Conservation (phyloP, 2,329 filamentous ascomycete genomes). For the Colletotrichum caudatum region DNA sequence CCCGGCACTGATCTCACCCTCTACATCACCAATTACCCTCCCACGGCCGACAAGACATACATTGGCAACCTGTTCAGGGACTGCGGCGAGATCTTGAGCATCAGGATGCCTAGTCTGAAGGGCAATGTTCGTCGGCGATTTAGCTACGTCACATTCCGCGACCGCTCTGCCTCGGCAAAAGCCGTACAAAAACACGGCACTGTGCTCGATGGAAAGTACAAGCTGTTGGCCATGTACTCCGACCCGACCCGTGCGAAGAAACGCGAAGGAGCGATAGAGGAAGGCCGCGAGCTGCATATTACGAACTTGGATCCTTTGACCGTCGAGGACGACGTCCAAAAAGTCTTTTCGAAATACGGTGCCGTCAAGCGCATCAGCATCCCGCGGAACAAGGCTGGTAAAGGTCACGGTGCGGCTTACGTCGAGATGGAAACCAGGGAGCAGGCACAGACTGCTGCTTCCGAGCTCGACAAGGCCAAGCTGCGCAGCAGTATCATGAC, state of each 20-base stretch:
- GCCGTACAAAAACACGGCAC: slow-evolving; percentile 81
- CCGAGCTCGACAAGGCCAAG: slow-evolving; percentile 77
- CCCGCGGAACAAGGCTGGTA: slow-evolving; percentile 74
- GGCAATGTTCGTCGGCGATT: slow-evolving; percentile 90
- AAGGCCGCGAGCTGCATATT: slow-evolving; percentile 88
- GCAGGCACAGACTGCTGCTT: slow-evolving; percentile 73
- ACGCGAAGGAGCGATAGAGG: slow-evolving; percentile 83
- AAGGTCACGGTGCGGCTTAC: slow-evolving; percentile 83
- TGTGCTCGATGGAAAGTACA: slow-evolving; percentile 74
- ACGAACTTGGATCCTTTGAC: slow-evolving; percentile 73
- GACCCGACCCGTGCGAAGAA: slow-evolving; percentile 83
- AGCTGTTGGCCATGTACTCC: slow-evolving; percentile 83
- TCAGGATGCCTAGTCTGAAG: slow-evolving; percentile 92
- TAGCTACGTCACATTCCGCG: slow-evolving; percentile 93
- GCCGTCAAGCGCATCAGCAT: slow-evolving; percentile 79
- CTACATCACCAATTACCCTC: slow-evolving; percentile 91
- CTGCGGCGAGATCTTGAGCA: slow-evolving; percentile 84
- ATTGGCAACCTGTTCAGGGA: slow-evolving; percentile 76
- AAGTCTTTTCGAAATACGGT: slow-evolving; percentile 81
- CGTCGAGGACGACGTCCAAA: slow-evolving; percentile 75
- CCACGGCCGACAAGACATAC: slow-evolving; percentile 77
- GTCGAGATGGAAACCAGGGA: slow-evolving; percentile 80
- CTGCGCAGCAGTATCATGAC: slow-evolving; percentile 75
- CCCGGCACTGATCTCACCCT: slow-evolving; percentile 84
- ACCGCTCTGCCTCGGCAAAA: slow-evolving; percentile 73